Evolutionary conservation across 495 filamentous ascomycete species (phyloP).

Genomic region (Haplographium delicatum): DNA sequence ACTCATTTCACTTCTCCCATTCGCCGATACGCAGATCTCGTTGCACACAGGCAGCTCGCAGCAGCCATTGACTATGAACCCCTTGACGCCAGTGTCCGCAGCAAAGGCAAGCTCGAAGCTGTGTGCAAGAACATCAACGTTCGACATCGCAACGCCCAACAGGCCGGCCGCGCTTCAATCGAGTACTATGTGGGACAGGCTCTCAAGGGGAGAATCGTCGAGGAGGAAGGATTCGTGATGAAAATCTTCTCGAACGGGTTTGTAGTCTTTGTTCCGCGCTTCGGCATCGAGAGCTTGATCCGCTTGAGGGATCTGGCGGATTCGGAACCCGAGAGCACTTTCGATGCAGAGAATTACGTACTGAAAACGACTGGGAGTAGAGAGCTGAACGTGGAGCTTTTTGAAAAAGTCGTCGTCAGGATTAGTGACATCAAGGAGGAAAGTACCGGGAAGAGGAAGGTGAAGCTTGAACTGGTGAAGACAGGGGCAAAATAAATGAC

Average conservation of each 20-base stretch:
- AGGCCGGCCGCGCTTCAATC: conserved; percentile 86
- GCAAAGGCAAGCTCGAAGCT: conserved; percentile 76
- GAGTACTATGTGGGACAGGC: conserved; percentile 98
- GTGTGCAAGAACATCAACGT: conserved; percentile 98
- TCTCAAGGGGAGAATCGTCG: conserved; percentile 70
- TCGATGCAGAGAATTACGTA: conserved; percentile 78
- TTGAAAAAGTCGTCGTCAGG: conserved; percentile 81
- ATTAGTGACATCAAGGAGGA: conserved; percentile 92
- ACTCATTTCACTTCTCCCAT: conserved; percentile 98
- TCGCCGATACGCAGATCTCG: conserved; percentile 89
- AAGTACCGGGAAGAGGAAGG: conserved; percentile 85
- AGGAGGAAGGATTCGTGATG: conserved; percentile 94
- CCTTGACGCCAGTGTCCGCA: conserved; percentile 68
- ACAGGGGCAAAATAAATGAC: conserved; percentile 13
- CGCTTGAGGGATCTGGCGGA: conserved; percentile 75
- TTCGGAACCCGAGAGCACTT: conserved; percentile 68
- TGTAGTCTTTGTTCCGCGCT: conserved; percentile 90
- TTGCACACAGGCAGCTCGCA: conserved; percentile 90
- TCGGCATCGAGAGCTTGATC: conserved; percentile 91
- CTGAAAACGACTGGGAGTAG: conserved; percentile 53
- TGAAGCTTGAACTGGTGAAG: conserved; percentile 58
- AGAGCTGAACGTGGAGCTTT: conserved; percentile 65
- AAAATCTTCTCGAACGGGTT: conserved; percentile 95
- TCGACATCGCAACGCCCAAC: conserved; percentile 92
- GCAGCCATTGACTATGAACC: conserved; percentile 90